Evolutionary conservation across 2,329 filamentous ascomycete species (phyloP).

Genomic region (Huntiella savannae): DNA sequence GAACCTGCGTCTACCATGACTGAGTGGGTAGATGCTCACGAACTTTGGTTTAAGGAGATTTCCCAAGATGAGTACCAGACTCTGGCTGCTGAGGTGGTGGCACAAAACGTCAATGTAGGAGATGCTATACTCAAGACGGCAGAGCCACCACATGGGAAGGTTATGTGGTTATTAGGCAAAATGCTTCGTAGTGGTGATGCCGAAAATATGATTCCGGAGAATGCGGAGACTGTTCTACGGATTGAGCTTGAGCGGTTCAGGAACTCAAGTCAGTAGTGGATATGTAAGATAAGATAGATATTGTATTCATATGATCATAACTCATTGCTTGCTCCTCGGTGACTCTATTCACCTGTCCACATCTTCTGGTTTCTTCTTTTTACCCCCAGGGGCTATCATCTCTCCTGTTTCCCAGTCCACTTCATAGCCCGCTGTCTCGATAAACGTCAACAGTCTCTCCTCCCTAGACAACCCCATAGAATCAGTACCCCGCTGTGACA

Average conservation of each 20-base stretch:
- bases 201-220: conserved; percentile 34
- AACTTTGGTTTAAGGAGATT: conserved; percentile 37
- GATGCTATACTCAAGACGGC: conserved; percentile 27
- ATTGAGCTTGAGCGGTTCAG: conserved; percentile 4
- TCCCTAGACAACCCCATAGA: conserved; percentile 11
- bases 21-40: conserved; percentile 28
- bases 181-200: conserved; percentile 36
- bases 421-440: conserved; percentile 37
- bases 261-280: too few species aligned
- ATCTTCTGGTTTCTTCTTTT: conserved; percentile 19
- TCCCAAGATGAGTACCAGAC: conserved; percentile 26
- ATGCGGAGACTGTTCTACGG: conserved; percentile 29
- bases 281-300: not conserved
- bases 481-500: conserved; percentile 30
- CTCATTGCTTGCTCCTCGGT: not conserved
- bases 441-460: conserved; percentile 13
- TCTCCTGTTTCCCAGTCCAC: conserved; percentile 32
- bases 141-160: conserved; percentile 34
- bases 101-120: conserved; percentile 24
- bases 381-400: conserved; percentile 15
- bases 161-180: conserved; percentile 41
- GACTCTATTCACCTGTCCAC: not conserved
- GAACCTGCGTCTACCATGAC: conserved; percentile 30
- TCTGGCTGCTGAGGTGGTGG: conserved; percentile 26
- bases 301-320: not conserved